Conservation (phyloP, 2,329 filamentous ascomycete species). For the Blastomyces emzantsi region DNA sequence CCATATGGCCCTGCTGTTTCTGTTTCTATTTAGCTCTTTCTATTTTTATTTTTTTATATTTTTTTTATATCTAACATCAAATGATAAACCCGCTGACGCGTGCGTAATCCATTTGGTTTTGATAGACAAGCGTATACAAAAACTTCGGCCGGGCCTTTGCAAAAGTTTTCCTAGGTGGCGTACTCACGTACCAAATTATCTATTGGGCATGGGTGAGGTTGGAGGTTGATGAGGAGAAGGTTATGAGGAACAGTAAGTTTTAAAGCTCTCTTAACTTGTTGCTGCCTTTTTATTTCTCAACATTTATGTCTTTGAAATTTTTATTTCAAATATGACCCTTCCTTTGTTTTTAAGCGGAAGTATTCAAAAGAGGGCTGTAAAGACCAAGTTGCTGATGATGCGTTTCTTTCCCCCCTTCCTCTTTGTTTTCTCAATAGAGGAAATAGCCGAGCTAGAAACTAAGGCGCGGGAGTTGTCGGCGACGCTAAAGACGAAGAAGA, state of each 20-base stretch:
- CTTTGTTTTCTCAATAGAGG: conserved; percentile 19
- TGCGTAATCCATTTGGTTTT: neutral
- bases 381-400: neutral
- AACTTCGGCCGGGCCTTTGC: conserved; percentile 36
- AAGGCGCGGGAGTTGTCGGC: conserved; percentile 27
- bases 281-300: neutral
- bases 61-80: neutral
- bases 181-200: conserved; percentile 42
- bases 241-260: conserved; percentile 33
- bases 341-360: neutral
- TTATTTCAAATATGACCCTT: neutral
- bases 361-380: neutral
- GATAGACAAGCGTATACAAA: conserved; percentile 31
- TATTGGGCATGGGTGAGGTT: conserved; percentile 42
- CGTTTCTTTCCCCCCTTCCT: neutral
- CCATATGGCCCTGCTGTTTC: neutral
- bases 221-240: conserved; percentile 38
- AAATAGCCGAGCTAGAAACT: conserved; percentile 29
- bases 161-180: conserved; percentile 41
- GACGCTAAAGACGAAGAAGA: neutral
- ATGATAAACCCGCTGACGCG: neutral
- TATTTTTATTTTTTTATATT: neutral
- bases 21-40: no score
- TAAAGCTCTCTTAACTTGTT: neutral
- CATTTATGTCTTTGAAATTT: neutral